Base-by-base conservation (phyloP, 495 filamentous ascomycete genomes). In the Penicillium desertorum region DNA sequence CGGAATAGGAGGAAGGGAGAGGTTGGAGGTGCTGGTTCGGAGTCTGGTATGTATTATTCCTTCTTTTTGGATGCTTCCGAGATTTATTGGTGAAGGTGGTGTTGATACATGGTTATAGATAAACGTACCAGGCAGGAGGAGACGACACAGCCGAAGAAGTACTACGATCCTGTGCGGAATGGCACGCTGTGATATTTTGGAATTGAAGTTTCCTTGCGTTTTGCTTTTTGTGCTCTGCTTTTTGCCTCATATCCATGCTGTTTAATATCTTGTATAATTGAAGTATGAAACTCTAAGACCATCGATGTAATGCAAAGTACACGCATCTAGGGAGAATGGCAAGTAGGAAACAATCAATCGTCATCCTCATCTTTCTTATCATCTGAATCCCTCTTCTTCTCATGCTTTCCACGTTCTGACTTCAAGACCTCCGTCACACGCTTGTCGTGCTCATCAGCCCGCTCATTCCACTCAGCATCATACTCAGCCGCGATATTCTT, bases 381-480 rank as follows among this genome's bases (percentile, higher is more conserved):
- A 8, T 79, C 68, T 45, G 77, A 70, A 41, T 71, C 62, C 7
- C 80, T 72, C 50, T 76, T 71, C 10, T 79, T 77, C 27, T 68
- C 72, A 17, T 80, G 73, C 56, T 82, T 81, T 71, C 60, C 74
- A 62, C 81, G 63, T 41, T 89, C 83, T 53, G 88, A 79, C 62
- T 82, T 86, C 62, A 95, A 69, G 8, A 86, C 84, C 54, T 89
- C 79, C 50, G 81, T 86, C 2, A 95, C 90, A 30, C 77, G 81
- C 63, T 90, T 83, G 41, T 86, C 84, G n/a, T 84, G 83, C 44
- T 91, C 86, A 69, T 96, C 90, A 49, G 76, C 75, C 46, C 73
- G 80, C 74, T 97, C 92, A 72, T 98, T 83, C 92, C 92, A 97
- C 20, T 92, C 90, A n/a, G 90, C 90, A 64, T 94, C 91, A 72